These are phyloP conservation scores for Alternaria sp. DNA, from an alignment of 2,329 filamentous ascomycete genomes.

Conservation along the genomic window DNA sequence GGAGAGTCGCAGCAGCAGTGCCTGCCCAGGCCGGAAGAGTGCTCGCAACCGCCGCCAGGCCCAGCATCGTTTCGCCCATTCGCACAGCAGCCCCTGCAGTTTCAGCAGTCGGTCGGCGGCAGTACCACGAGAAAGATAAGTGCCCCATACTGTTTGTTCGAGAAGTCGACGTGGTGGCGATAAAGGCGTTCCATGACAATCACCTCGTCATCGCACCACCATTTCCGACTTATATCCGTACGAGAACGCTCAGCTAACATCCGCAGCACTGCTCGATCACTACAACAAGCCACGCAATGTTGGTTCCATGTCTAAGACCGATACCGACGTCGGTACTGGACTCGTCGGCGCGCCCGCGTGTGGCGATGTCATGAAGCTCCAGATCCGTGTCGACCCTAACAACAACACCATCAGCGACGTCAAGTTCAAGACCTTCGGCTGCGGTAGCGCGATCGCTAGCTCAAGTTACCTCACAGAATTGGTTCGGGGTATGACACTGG, in stretches of 20 bases:
- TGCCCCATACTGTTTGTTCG: slow-evolving; percentile 28
- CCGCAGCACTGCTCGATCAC: slow-evolving; percentile 73
- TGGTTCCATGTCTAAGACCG: slow-evolving; percentile 80
- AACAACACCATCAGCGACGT: slow-evolving; percentile 91
- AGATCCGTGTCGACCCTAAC: slow-evolving; percentile 89
- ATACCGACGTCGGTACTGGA: slow-evolving; percentile 85
- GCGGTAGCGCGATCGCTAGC: slow-evolving; percentile 91
- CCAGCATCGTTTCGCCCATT: slow-evolving; percentile 59
- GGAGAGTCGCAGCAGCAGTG: slow-evolving; percentile 62
- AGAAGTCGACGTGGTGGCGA: slow-evolving; percentile 23
- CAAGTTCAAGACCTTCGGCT: slow-evolving; percentile 98
- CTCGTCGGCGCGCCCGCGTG: slow-evolving; percentile 91
- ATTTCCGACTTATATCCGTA: background rate
- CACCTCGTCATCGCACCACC: slow-evolving; percentile 13
- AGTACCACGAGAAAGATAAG: slow-evolving; percentile 74
- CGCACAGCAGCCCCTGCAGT: slow-evolving; percentile 55
- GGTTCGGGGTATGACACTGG: slow-evolving; percentile 93
- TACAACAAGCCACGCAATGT: slow-evolving; percentile 83
- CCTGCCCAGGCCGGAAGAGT: slow-evolving; percentile 63
- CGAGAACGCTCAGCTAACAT: slow-evolving; percentile 51
- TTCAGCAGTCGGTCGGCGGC: slow-evolving; percentile 54
- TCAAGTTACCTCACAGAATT: slow-evolving; percentile 95
- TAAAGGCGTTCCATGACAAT: slow-evolving; percentile 9
- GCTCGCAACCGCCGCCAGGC: slow-evolving; percentile 59
- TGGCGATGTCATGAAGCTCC: slow-evolving; percentile 93